These are phyloP conservation scores for Plasmodium relictum DNA, from an alignment of 169 alveolate genomes.

Conservation along the genomic window DNA sequence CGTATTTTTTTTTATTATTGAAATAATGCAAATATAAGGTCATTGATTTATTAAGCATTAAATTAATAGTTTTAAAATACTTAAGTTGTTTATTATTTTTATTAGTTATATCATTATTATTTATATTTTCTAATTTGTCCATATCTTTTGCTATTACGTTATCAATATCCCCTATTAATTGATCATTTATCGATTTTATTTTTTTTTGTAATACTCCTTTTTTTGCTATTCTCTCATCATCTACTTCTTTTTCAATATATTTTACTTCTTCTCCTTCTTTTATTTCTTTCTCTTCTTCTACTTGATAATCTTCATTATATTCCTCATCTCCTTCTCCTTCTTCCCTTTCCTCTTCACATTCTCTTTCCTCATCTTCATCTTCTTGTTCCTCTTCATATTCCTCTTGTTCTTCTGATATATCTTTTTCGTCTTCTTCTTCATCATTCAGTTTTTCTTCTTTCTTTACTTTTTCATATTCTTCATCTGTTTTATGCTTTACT, in stretches of 20 bases:
- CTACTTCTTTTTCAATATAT: slow-evolving; percentile 6
- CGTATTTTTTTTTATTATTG: slow-evolving; percentile 94
- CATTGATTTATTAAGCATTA: slow-evolving; percentile 77
- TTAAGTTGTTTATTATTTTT: slow-evolving; percentile 62
- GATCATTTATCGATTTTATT: slow-evolving; percentile 22
- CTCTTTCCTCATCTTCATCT: slow-evolving; percentile 24
- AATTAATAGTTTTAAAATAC: slow-evolving; percentile 63
- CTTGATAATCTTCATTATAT: neutral
- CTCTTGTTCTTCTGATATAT: neutral
- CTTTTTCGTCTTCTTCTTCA: slow-evolving; percentile 20
- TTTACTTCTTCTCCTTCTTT: neutral
- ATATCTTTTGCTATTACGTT: slow-evolving; percentile 13
- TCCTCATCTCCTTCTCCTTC: neutral
- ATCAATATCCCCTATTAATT: slow-evolving; percentile 8
- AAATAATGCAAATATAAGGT: slow-evolving; percentile 93
- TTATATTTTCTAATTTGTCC: slow-evolving; percentile 9
- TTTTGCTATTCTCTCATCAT: neutral
- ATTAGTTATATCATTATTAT: slow-evolving; percentile 14
- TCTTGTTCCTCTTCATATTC: neutral
- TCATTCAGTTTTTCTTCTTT: neutral
- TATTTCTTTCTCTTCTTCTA: slow-evolving; percentile 1
- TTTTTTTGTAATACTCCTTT: slow-evolving; percentile 19
- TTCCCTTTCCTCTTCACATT: neutral
- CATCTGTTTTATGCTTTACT: neutral
- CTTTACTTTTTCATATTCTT: slow-evolving; percentile 4